Percentiles rank a stretch among this genome's conserved stretches.
phyloP scores from a whole-genome alignment of 805 yeast species.

The Yarrowia sp. region DNA sequence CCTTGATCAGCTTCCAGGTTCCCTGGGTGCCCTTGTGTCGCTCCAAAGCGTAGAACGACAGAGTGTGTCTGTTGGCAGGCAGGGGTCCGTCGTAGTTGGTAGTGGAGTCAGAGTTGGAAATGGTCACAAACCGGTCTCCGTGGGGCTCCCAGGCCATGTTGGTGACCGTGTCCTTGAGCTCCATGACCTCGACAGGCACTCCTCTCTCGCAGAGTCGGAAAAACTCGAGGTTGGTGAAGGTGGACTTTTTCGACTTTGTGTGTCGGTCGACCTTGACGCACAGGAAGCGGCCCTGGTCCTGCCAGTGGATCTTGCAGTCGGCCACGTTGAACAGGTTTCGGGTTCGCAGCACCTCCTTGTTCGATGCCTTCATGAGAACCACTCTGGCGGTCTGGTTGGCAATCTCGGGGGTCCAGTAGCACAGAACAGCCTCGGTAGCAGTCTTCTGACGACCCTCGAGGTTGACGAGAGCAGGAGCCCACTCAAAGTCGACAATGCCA shows the following conservation, averaged over 20 bases:
- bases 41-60: constrained; percentile 83
- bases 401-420: constrained; percentile 97
- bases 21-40: constrained; percentile 48
- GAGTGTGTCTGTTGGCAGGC: constrained; percentile 46
- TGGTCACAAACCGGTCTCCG: constrained; percentile 78
- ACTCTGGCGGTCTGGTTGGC: constrained; percentile 93
- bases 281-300: constrained; percentile 72
- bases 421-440: constrained; percentile 51
- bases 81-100: constrained; percentile 30
- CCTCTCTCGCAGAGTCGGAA: constrained; percentile 84
- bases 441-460: constrained; percentile 53
- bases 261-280: constrained; percentile 97
- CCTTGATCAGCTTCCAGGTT: constrained; percentile 59
- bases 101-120: constrained; percentile 53
- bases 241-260: constrained; percentile 89
- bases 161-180: constrained; percentile 81
- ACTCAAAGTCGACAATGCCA: constrained; percentile 86
- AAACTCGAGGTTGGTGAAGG: constrained; percentile 87
- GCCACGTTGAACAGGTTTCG: constrained; percentile 92
- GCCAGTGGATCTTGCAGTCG: constrained; percentile 92
- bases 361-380: constrained; percentile 80
- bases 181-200: constrained; percentile 91
- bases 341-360: constrained; percentile 79
- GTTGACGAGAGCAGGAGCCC: constrained; percentile 85
- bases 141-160: constrained; percentile 96